Conservation (phyloP, 2,329 filamentous ascomycete species). For the Thielaviopsis cerberus region DNA sequence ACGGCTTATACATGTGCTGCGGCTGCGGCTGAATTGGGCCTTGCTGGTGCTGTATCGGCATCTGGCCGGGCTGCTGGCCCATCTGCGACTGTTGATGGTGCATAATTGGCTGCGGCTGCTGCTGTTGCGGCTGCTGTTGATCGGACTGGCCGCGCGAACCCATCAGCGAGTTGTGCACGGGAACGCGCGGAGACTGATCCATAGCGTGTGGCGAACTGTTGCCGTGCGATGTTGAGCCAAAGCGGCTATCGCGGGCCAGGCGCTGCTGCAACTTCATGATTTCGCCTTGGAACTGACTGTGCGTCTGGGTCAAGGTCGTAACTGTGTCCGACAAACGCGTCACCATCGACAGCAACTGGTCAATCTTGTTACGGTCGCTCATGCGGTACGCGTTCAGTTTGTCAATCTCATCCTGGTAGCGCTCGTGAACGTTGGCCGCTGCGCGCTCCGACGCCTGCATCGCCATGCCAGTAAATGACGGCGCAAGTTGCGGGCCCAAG, state of each 20-base stretch:
- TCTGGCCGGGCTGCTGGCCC: constrained; percentile 24
- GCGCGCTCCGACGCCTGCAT: constrained; percentile 49
- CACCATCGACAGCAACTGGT: constrained; percentile 50
- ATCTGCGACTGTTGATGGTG: constrained; percentile 30
- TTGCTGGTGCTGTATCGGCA: constrained; percentile 20
- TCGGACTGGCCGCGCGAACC: constrained; percentile 3
- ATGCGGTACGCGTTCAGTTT: constrained; percentile 31
- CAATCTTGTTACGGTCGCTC: constrained; percentile 45
- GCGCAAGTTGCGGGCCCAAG: constrained; percentile 44
- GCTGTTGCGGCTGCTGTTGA: constrained; percentile 23
- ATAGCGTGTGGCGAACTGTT: constrained; percentile 11
- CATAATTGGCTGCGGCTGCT: constrained; percentile 20
- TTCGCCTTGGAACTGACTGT: constrained; percentile 49
- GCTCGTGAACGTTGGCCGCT: constrained; percentile 48
- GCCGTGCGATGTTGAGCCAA: constrained; percentile 10
- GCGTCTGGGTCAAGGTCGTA: constrained; percentile 47
- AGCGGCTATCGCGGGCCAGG: constrained; percentile 8
- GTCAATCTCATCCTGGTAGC: constrained; percentile 32
- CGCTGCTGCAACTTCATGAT: constrained; percentile 35
- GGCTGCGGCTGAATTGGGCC: constrained; percentile 10
- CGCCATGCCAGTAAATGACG: constrained; percentile 46
- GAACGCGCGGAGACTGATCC: constrained; percentile 10
- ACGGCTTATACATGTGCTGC: constrained; percentile 12
- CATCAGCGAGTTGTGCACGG: constrained; percentile 15
- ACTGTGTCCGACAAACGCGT: constrained; percentile 50